These are phyloP conservation scores for Sporothrix mexicana DNA, from an alignment of 2,329 filamentous ascomycete genomes.

Conservation along the genomic window DNA sequence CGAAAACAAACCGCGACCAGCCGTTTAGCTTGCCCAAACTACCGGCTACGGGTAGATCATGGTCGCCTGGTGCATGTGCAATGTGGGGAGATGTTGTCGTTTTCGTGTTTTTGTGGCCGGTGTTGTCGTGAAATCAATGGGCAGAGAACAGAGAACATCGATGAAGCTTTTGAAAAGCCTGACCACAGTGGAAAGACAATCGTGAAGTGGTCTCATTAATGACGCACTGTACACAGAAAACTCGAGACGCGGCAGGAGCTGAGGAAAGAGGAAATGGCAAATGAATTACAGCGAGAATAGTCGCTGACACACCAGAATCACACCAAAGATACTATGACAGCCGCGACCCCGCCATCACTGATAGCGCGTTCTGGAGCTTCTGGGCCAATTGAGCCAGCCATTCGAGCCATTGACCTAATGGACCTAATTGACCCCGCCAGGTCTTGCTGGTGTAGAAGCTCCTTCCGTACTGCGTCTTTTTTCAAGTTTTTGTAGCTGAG, in stretches of 20 bases:
- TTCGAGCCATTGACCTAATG: background rate
- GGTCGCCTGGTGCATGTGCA: background rate
- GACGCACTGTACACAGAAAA: background rate
- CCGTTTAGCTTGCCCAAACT: background rate
- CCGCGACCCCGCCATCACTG: background rate
- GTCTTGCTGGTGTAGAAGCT: background rate
- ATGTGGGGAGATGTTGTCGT: background rate
- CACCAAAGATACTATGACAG: background rate
- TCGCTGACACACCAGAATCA: background rate
- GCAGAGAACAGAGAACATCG: background rate
- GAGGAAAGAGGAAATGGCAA: background rate
- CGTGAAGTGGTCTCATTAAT: background rate
- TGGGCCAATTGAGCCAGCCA: slow-evolving; percentile 20
- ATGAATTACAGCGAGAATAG: slow-evolving; percentile 16
- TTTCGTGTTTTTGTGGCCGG: background rate
- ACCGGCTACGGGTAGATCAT: slow-evolving; percentile 16
- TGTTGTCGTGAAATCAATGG: background rate
- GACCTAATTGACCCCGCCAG: slow-evolving; percentile 20
- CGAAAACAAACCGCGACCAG: slow-evolving; percentile 25
- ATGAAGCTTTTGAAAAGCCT: background rate
- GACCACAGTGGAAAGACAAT: background rate
- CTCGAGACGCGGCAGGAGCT: background rate
- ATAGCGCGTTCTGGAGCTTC: slow-evolving; percentile 17
- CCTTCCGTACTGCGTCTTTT: slow-evolving; percentile 18
- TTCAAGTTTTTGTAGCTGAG: slow-evolving; percentile 6